Percentiles rank a stretch among this genome's conserved stretches.
These are phyloP conservation scores for Saturnispora halmiae DNA, from an alignment of 805 yeast genomes.

Conservation along the genomic window DNA sequence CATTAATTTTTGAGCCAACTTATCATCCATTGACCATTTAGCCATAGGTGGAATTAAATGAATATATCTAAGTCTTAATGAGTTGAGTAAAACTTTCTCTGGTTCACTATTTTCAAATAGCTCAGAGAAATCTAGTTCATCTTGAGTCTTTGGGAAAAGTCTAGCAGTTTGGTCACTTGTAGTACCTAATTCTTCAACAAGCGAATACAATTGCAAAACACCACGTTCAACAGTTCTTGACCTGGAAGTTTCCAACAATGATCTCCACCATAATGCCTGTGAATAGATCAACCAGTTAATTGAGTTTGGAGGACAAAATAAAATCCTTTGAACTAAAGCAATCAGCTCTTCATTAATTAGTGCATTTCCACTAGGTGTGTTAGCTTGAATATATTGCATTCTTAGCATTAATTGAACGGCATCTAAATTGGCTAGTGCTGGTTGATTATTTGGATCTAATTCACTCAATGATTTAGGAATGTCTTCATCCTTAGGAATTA, in stretches of 20 bases:
- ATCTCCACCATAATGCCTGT: constrained; percentile 83
- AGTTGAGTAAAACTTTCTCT: constrained; percentile 28
- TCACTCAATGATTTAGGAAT: constrained; percentile 46
- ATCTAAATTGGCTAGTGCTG: constrained; percentile 61
- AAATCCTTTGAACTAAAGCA: constrained; percentile 65
- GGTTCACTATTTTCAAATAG: constrained; percentile 15
- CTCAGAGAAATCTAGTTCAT: constrained; percentile 21
- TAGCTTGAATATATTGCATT: constrained; percentile 50
- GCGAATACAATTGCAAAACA: constrained; percentile 80
- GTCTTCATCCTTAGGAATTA: constrained; percentile 50
- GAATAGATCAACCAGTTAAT: constrained; percentile 74
- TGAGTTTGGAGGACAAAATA: constrained; percentile 39
- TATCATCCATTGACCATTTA: constrained; percentile 74
- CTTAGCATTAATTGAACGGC: constrained; percentile 65
- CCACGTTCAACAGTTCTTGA: constrained; percentile 92
- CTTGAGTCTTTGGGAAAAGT: constrained; percentile 37
- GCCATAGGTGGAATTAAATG: constrained; percentile 73
- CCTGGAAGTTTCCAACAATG: constrained; percentile 68
- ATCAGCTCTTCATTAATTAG: constrained; percentile 75
- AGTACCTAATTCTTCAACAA: constrained; percentile 80
- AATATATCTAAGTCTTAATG: constrained; percentile 54
- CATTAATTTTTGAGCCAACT: constrained; percentile 78
- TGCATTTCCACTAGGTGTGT: constrained; percentile 62
- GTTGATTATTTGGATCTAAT: constrained; percentile 78
- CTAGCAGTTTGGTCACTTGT: constrained; percentile 44